These are phyloP conservation scores for Sclerotinia nivalis DNA, from an alignment of 2,329 filamentous ascomycete species.

Conservation along the genomic window DNA sequence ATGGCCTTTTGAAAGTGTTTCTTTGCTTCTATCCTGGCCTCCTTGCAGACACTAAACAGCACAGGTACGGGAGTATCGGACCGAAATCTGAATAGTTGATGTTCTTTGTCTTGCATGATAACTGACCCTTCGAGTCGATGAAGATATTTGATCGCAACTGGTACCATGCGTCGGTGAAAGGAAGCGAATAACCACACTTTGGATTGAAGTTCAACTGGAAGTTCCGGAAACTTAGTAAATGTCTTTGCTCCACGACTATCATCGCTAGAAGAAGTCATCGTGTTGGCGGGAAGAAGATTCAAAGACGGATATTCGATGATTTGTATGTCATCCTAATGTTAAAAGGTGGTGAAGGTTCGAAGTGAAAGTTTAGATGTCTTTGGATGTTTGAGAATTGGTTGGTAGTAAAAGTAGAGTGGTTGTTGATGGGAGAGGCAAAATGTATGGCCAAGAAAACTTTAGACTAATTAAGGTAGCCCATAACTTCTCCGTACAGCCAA, in stretches of 20 bases:
- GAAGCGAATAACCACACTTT: neutral
- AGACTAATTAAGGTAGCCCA: neutral
- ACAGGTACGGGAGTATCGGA: neutral
- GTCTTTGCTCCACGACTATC: neutral
- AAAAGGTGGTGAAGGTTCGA: too few relatives aligned
- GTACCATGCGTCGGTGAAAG: neutral
- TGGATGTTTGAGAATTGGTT: too few relatives aligned
- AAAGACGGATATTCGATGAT: neutral
- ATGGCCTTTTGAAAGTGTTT: neutral
- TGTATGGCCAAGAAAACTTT: neutral
- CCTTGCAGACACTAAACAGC: constrained; percentile 5
- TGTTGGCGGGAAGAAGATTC: neutral
- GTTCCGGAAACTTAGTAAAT: neutral
- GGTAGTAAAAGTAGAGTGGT: neutral
- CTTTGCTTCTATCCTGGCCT: neutral
- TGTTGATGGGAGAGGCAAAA: too few relatives aligned
- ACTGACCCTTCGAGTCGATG: neutral
- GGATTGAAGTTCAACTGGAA: neutral
- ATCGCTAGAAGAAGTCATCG: neutral
- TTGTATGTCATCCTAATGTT: rapidly evolving
- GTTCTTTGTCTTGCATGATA: neutral
- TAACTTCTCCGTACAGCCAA: neutral
- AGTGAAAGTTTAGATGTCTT: too few relatives aligned
- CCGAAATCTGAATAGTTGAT: neutral
- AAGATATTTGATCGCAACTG: neutral